Percentiles rank a stretch among this genome's conserved stretches.
Conservation (phyloP, 164 flowering plant species). For the Magnolia sinica region DNA sequence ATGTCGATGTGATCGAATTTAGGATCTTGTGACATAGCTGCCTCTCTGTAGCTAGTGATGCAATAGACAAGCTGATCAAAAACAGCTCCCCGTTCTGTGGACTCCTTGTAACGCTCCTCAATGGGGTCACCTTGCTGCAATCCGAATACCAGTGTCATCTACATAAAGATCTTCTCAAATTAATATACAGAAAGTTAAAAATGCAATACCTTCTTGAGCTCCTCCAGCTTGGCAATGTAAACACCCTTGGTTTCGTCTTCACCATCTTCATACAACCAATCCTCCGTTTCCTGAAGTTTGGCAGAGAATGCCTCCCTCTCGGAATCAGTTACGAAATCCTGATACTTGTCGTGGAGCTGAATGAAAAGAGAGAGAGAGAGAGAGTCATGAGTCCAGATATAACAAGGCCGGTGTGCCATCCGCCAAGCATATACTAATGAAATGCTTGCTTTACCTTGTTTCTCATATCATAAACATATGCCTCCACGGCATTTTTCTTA, state of each 20-base stretch:
- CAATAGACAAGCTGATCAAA: slow-evolving; percentile 71
- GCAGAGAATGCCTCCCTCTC: slow-evolving; percentile 59
- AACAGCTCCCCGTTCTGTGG: slow-evolving; percentile 62
- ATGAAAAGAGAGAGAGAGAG: slow-evolving; percentile 7
- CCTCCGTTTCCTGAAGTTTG: slow-evolving; percentile 82
- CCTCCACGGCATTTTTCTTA: slow-evolving; percentile 92
- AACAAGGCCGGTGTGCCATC: background rate
- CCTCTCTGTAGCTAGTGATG: slow-evolving; percentile 85
- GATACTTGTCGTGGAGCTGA: slow-evolving; percentile 82
- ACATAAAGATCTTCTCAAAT: background rate
- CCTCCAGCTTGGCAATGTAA: slow-evolving; percentile 92
- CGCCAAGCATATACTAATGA: background rate
- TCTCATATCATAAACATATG: slow-evolving; percentile 96
- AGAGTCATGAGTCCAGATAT: background rate
- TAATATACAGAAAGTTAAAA: background rate
- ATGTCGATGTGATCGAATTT: slow-evolving; percentile 92
- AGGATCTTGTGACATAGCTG: slow-evolving; percentile 74
- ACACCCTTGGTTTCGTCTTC: slow-evolving; percentile 99
- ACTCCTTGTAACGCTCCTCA: slow-evolving; percentile 79
- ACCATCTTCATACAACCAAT: slow-evolving; percentile 97
- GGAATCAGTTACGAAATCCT: slow-evolving; percentile 61
- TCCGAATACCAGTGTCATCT: background rate
- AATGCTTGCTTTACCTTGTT: slow-evolving; percentile 52
- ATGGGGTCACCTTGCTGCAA: slow-evolving; percentile 92
- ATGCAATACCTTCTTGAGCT: slow-evolving; percentile 69